phyloP scores from a whole-genome alignment of 331 rosid species.

The Acacia concinna region DNA sequence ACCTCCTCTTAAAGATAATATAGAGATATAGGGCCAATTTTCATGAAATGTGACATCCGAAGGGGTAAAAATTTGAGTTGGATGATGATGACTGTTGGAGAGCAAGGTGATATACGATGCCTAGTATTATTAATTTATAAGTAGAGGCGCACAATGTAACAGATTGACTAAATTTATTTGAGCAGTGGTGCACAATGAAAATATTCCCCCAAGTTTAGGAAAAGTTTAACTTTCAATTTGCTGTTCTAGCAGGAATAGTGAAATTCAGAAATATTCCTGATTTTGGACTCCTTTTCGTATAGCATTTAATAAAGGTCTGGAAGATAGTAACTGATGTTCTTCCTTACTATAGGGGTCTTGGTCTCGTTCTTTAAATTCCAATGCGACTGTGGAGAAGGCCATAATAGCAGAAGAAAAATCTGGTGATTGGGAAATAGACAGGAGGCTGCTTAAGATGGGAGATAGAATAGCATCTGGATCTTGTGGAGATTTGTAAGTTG shows the following conservation, averaged over 20 bases:
- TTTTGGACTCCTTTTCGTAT: neutral
- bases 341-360: constrained; percentile 77
- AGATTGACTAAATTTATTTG: no score
- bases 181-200: neutral
- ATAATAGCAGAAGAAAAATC: constrained; percentile 50
- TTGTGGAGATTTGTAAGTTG: constrained; percentile 94
- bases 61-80: neutral
- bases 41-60: neutral
- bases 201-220: neutral
- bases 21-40: neutral
- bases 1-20: neutral
- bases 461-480: constrained; percentile 96
- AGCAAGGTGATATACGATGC: neutral
- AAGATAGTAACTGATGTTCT: neutral
- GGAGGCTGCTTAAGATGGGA: constrained; percentile 80
- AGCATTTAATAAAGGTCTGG: neutral
- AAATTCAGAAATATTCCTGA: neutral
- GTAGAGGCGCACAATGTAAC: no score
- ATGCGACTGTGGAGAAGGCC: constrained; percentile 60
- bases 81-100: neutral
- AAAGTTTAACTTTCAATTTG: neutral
- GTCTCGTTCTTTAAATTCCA: constrained; percentile 76
- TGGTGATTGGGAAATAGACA: constrained; percentile 94
- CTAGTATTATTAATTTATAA: neutral
- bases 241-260: neutral